Evolutionary conservation across 108 stramenopile genomes (phyloP).

Genomic region (Nannochloropsis gaditana): DNA sequence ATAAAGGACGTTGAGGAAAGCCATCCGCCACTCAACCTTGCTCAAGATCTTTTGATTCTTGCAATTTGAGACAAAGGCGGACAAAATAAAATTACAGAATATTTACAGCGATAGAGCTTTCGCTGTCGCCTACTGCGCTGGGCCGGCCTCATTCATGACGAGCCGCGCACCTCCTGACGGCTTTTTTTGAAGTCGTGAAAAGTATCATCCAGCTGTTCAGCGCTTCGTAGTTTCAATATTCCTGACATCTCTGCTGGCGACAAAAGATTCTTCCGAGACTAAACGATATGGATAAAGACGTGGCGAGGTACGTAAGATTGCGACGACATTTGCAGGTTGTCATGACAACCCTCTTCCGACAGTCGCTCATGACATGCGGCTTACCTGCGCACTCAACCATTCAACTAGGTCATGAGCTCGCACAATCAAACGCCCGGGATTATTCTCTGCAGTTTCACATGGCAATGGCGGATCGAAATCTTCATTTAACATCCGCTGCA

Average conservation of each 20-base stretch:
- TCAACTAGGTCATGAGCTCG: neutral
- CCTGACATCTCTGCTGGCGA: neutral
- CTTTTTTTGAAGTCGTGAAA: neutral
- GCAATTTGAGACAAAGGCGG: too few relatives aligned
- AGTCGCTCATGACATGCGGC: neutral
- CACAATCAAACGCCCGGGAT: neutral
- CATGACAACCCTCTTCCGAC: neutral
- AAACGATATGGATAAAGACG: neutral
- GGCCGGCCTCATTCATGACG: too few relatives aligned
- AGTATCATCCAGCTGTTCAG: neutral
- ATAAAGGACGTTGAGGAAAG: too few relatives aligned
- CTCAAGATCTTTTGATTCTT: too few relatives aligned
- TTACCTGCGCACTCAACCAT: constrained; percentile 19
- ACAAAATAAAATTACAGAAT: too few relatives aligned
- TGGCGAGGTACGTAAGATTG: neutral
- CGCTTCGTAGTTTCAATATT: neutral
- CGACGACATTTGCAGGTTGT: neutral
- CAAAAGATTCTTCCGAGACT: neutral
- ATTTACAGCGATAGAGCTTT: too few relatives aligned
- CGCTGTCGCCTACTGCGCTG: too few relatives aligned
- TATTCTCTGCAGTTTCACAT: constrained; percentile 2
- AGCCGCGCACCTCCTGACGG: neutral
- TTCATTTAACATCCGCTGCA: constrained; percentile 3
- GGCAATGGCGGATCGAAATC: constrained; percentile 8
- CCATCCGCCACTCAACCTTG: too few relatives aligned